Evolutionary conservation across 345 rosid species (phyloP), one percentile per base, ranked within the genome.

Genomic region (Populus simonii): DNA sequence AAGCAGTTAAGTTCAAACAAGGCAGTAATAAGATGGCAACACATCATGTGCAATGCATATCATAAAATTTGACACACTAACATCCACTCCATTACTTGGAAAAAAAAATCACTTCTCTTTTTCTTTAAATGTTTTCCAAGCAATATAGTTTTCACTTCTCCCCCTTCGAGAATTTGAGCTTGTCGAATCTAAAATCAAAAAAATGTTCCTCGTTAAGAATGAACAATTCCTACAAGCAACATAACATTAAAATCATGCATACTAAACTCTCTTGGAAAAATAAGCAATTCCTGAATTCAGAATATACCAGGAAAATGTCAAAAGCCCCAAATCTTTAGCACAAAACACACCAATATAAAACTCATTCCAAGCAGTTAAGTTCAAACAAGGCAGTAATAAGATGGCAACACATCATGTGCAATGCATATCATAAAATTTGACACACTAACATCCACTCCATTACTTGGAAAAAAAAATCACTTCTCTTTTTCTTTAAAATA

Each of bases 101-200:
- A 57, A 57, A 57, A 27, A 22, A 57, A 22, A 8, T 57, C 9
- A 18, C 23, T 53, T 53, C n/a, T 20, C 59, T 53, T 53, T 41
- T 53, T 53, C 27, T 57, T 57, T n/a, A n/a, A 57, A 57, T 96
- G 99, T 75, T 70, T 80, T 33, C 88, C 92, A 45, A 96, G 84
- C 80, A 90, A 59, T 70, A 68, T 66, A 68, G 94, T 90, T 78
- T 89, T 74, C 71, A 92, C 98, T 65, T 61, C 73, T 25, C 90
- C 98, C 83, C 80, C 31, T 70, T 92, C 98, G 53, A 86, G 81
- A 81, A 96, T 86, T 51, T 81, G 90, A 35, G 96, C 93, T 88
- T 85, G 90, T 70, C 98, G 90, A 76, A 91, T 93, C 99, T 95
- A 80, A 18, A 77, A 79, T 47, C n/a, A 39, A 61, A 11, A 3